Base-by-base conservation (phyloP, 2,329 filamentous ascomycete genomes). In the Madurella fahalii region DNA sequence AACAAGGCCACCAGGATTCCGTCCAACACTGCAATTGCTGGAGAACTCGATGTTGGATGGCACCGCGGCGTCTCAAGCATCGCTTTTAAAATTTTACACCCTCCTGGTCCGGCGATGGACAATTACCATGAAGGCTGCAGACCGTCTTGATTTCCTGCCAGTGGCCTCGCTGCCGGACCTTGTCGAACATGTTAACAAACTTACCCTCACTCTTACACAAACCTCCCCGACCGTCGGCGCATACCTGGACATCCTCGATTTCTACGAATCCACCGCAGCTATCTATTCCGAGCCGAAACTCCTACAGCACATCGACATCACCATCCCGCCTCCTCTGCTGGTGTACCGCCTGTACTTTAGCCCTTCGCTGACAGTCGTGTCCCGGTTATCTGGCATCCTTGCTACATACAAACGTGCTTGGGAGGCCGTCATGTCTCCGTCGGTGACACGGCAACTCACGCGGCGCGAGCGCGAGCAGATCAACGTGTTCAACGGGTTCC, bases 401-500 rank as follows among this genome's bases (percentile, higher is more conserved):
- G 84, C 86, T 2, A 73, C 71, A 42, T 93, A 91, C 73, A 94
- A 94, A 68, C 77, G 77, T 20, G 82, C 85, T 0, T 90, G 93
- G 64, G 88, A 93, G 65, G 70, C 73, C 25, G 83, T 85, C 54
- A 82, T 81, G 73, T 62, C 73, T 52, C 49, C 57, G 68, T 11
- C 65, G 58, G 53, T 64, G 57, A 46, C 53, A 12, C 54, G 61
- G 31, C 58, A 60, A 16, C 61, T 68, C 5, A 67, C 69, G 16
- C 68, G 72, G 11, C 86, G 85, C 58, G 76, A 83, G 30, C 76
- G 80, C 41, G 71, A 76, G 32, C 81, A 86, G 53, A 81, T 90
- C 40, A 81, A 83, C 59, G 73, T 79, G 20, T 92, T 94, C 73
- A 95, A 95, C 67, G 86, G 86, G 18, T 91, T 87, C 67, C 79